phyloP scores from a whole-genome alignment of 176 grass and related monocot genomes.

The Oryza glaberrima region DNA sequence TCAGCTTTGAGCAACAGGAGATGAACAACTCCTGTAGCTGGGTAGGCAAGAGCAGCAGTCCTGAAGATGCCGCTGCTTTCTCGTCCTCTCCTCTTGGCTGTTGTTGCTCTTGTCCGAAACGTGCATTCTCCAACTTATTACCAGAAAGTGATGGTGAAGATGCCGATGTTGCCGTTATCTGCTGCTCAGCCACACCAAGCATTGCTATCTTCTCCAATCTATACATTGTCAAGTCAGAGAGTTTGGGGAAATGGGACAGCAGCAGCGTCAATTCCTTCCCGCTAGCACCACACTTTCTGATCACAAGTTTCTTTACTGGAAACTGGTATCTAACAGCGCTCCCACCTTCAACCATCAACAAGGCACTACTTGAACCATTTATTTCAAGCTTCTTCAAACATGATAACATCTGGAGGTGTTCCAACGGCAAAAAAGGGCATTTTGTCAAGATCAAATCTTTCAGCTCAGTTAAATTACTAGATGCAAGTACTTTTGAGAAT shows the following conservation, averaged over 20 bases:
- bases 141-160: neutral
- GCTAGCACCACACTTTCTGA: fast-evolving
- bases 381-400: fast-evolving
- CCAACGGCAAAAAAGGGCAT: neutral
- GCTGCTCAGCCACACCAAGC: neutral
- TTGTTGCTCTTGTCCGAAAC: neutral
- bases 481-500: neutral
- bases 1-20: too few relatives aligned
- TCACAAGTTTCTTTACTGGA: fast-evolving
- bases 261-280: neutral
- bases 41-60: too few relatives aligned
- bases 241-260: neutral
- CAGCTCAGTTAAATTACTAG: neutral
- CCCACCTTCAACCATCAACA: neutral
- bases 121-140: neutral
- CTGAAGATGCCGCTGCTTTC: too few relatives aligned
- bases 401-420: neutral
- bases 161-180: too few relatives aligned
- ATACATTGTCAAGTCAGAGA: fast-evolving
- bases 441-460: fast-evolving
- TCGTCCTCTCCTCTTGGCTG: neutral
- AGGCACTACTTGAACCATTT: fast-evolving
- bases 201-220: neutral
- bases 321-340: neutral
- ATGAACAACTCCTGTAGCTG: too few relatives aligned